Percentiles rank a stretch among this genome's conserved stretches.
Conservation (phyloP, 257 asterid species). For the Solanum peruvianum region DNA sequence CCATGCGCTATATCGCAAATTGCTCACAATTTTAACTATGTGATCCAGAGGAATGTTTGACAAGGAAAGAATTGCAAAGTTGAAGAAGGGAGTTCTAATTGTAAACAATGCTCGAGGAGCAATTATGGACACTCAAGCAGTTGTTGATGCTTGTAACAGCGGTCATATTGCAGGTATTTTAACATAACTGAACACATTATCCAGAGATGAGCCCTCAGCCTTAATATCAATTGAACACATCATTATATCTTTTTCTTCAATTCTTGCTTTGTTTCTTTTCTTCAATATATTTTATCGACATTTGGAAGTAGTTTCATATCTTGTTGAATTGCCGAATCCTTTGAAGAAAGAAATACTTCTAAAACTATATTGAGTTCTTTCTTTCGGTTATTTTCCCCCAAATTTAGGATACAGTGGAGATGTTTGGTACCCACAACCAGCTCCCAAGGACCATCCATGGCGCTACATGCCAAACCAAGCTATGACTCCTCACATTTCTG, state of each 20-base stretch:
- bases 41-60: conserved; percentile 69
- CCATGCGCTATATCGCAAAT: neutral
- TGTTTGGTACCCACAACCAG: conserved; percentile 99
- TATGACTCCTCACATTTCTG: conserved; percentile 97
- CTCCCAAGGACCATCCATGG: conserved; percentile 99
- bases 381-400: neutral
- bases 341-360: neutral
- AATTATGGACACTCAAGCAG: conserved; percentile 98
- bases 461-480: conserved; percentile 99
- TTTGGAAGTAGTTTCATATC: neutral
- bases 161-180: conserved; percentile 88
- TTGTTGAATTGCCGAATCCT: neutral
- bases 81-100: conserved; percentile 82
- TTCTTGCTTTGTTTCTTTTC: neutral
- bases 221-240: neutral
- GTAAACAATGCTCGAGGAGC: conserved; percentile 99
- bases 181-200: neutral
- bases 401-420: conserved; percentile 88
- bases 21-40: neutral
- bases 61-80: conserved; percentile 75
- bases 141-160: conserved; percentile 81
- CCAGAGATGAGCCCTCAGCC: neutral
- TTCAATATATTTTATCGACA: neutral
- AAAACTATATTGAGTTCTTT: neutral
- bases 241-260: neutral